phyloP scores from a whole-genome alignment of 805 yeast species.

The Hanseniaspora thailandica region DNA sequence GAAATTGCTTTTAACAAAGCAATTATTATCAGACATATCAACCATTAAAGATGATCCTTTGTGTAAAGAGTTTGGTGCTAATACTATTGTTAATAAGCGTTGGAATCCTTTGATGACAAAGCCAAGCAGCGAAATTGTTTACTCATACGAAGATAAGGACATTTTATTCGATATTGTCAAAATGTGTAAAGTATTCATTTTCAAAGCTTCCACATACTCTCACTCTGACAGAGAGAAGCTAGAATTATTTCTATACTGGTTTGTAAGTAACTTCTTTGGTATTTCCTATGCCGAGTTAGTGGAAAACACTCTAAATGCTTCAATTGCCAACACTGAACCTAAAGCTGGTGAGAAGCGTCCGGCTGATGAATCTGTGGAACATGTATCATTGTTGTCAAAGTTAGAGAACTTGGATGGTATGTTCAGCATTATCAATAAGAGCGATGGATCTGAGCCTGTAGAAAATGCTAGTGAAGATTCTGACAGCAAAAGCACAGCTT shows the following conservation, averaged over 20 bases:
- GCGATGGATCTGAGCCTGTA: slow-evolving; percentile 4
- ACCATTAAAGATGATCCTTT: slow-evolving; percentile 68
- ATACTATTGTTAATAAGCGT: slow-evolving; percentile 44
- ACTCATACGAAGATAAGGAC: slow-evolving; percentile 50
- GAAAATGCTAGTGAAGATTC: slow-evolving; percentile 22
- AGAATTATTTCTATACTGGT: slow-evolving; percentile 56
- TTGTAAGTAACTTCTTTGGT: slow-evolving; percentile 61
- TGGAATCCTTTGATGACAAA: slow-evolving; percentile 75
- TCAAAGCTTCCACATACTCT: slow-evolving; percentile 62
- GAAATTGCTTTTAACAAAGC: slow-evolving; percentile 79
- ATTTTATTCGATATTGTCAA: slow-evolving; percentile 63
- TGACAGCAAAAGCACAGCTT: slow-evolving; percentile 16
- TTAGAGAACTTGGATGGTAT: not conserved
- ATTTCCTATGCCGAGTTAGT: slow-evolving; percentile 34
- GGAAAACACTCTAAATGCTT: not conserved
- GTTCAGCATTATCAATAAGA: not conserved
- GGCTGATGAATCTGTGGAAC: not conserved
- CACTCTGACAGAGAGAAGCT: slow-evolving; percentile 68
- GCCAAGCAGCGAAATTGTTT: slow-evolving; percentile 65
- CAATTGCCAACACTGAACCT: slow-evolving; percentile 13
- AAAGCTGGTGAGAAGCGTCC: slow-evolving; percentile 20
- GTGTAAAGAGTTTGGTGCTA: not conserved
- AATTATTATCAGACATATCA: slow-evolving; percentile 78
- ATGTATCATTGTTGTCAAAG: not conserved
- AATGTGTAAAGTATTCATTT: slow-evolving; percentile 54